Conservation (phyloP, 192 early-diverging fungal genomes). For the Entomortierella beljakovae region DNA sequence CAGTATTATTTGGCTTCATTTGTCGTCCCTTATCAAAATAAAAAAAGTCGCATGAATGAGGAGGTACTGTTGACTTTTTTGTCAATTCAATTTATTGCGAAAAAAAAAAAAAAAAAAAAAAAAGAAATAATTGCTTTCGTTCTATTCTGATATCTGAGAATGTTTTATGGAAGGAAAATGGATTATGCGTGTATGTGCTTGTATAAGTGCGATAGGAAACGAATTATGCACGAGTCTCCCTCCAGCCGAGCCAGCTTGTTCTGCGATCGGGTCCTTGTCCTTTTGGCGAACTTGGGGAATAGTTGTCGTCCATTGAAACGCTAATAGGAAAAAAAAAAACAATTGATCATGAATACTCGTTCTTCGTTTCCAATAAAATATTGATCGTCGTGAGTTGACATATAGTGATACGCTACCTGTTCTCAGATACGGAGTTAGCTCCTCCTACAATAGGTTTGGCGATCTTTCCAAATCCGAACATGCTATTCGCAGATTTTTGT, state of each 20-base stretch:
- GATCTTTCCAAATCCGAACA: constrained; percentile 79
- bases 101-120: not conserved
- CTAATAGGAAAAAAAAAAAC: not conserved
- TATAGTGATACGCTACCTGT: constrained; percentile 11
- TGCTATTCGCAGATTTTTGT: constrained; percentile 55
- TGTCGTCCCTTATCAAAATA: no score
- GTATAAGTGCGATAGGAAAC: not conserved
- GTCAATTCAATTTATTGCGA: no score
- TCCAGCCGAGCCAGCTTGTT: constrained; percentile 43
- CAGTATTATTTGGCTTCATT: no score
- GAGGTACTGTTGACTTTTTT: no score
- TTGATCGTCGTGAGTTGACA: no score
- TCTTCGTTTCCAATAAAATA: no score
- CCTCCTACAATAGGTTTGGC: constrained; percentile 95
- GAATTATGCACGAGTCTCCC: constrained; percentile 31
- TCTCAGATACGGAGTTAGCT: constrained; percentile 12
- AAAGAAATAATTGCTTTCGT: not conserved
- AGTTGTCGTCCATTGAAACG: constrained; percentile 27
- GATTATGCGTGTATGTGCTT: not conserved
- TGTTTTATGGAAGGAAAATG: not conserved
- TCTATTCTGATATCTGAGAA: not conserved
- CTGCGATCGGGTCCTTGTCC: constrained; percentile 33
- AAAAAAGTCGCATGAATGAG: no score
- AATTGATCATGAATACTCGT: no score
- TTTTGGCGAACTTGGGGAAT: constrained; percentile 48